Evolutionary conservation across 495 filamentous ascomycete genomes (phyloP).

Genomic region (Endocarpon pusillum): DNA sequence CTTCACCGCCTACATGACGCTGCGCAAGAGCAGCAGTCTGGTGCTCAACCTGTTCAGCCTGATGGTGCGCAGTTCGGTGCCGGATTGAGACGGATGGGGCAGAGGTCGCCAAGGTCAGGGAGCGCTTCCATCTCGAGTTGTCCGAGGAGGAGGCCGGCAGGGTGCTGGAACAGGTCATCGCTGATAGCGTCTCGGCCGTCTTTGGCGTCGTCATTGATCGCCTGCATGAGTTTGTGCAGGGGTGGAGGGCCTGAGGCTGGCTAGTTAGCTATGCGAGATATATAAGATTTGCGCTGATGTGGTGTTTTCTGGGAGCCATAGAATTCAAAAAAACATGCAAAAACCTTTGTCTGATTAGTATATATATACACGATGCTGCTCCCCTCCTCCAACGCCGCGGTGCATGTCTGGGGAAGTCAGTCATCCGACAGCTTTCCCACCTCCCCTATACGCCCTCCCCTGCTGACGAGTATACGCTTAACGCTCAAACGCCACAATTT

Average conservation of each 20-base stretch:
- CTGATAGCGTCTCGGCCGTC: slow-evolving; percentile 72
- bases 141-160: slow-evolving; percentile 85
- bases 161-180: slow-evolving; percentile 72
- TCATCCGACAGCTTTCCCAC: too few species aligned
- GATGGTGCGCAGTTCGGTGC: slow-evolving; percentile 95
- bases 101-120: slow-evolving; percentile 84
- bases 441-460: too few species aligned
- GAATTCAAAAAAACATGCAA: too few species aligned
- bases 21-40: slow-evolving; percentile 74
- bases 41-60: slow-evolving; percentile 93
- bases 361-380: too few species aligned
- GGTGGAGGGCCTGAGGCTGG: slow-evolving; percentile 56
- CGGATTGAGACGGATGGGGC: slow-evolving; percentile 79
- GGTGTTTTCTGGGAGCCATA: too few species aligned
- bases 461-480: too few species aligned
- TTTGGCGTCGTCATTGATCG: slow-evolving; percentile 89
- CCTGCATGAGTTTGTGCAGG: slow-evolving; percentile 84
- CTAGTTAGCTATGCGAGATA: too few species aligned
- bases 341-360: too few species aligned
- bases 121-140: slow-evolving; percentile 83
- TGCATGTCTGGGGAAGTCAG: too few species aligned
- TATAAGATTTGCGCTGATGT: too few species aligned
- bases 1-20: slow-evolving; percentile 82
- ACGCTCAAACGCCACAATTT: too few species aligned
- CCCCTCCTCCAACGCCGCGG: too few species aligned